Evolutionary conservation across 805 yeast genomes (phyloP), one percentile per base, ranked within the genome.

Genomic region (Yamadazyma nakazawae): DNA sequence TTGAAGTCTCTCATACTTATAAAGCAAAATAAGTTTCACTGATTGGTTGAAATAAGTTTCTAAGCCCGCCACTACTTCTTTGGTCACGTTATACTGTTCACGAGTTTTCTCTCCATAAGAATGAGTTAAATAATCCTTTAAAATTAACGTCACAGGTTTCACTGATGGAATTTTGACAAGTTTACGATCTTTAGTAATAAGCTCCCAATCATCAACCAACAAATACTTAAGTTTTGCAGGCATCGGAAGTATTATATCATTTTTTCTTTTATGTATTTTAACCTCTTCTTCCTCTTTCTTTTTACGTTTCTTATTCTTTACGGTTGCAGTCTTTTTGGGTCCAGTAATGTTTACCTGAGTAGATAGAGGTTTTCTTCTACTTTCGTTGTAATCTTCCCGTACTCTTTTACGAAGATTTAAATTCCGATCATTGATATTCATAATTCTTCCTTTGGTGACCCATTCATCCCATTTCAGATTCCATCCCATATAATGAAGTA

Each of bases 391-490:
- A 49, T 50, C 55, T 51, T 43, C 51, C 48, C 48, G 54, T 55
- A 36, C 54, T 45, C 40, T 79, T 63, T 84, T 88, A 63, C 84
- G 88, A 42, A 80, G 66, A 41, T 75, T 68, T 44, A 85, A 55
- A 57, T 86, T 89, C 53, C 85, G 96, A 26, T 80, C 84, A 42
- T 77, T 85, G 59, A 73, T 74, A 52, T 81, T 84, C 58, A 88
- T 70, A 5, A 92, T 76, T 31, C 98, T 68, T 34, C 80, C 82
- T 7, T 66, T 64, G 1, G 79, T 76, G 1, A 92, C 92, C 99
- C 99, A 92, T 64, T 92, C 99, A 61, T 92, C 98, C 96, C 97
- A 92, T 48, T 90, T 82, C 14, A 84, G 66, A 59, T 91, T 92
- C 99, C 99, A 92, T 2, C 99, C 98, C 55, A 84, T 85, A 65